Evolutionary conservation across 495 filamentous ascomycete species (phyloP).

Genomic region (Penicillium goetzii): DNA sequence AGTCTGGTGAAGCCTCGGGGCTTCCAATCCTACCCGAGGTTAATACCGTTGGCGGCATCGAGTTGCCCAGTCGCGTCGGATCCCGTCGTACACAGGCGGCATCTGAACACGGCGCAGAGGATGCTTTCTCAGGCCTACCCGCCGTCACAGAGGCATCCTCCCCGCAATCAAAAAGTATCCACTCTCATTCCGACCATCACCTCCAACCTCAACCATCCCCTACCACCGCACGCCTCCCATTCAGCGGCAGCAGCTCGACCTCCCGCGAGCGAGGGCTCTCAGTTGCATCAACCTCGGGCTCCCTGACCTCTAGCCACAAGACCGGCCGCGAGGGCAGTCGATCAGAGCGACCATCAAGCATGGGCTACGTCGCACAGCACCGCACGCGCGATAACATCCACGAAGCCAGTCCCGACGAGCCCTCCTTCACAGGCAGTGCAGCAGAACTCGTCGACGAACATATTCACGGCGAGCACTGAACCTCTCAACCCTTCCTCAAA

Average conservation of each 20-base stretch:
- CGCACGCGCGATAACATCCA: slow-evolving; percentile 61
- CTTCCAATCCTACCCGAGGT: slow-evolving; percentile 64
- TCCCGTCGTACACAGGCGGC: slow-evolving; percentile 57
- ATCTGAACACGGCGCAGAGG: slow-evolving; percentile 29
- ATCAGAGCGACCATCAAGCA: slow-evolving; percentile 64
- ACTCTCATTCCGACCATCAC: slow-evolving; percentile 27
- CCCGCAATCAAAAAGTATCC: slow-evolving; percentile 14
- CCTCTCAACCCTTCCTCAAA: neutral
- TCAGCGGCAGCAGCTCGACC: slow-evolving; percentile 56
- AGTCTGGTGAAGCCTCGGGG: slow-evolving; percentile 15
- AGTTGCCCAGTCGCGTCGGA: slow-evolving; percentile 64
- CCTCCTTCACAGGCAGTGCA: slow-evolving; percentile 50
- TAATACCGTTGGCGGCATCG: slow-evolving; percentile 64
- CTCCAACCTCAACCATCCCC: slow-evolving; percentile 37
- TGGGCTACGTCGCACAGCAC: slow-evolving; percentile 76
- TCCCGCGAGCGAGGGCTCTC: slow-evolving; percentile 53
- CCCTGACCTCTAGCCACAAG: slow-evolving; percentile 49
- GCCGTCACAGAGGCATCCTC: slow-evolving; percentile 31
- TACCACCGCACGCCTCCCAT: slow-evolving; percentile 58
- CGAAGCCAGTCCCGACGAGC: slow-evolving; percentile 60
- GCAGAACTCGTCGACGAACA: slow-evolving; percentile 53
- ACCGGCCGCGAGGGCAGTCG: slow-evolving; percentile 36
- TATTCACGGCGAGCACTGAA: slow-evolving; percentile 18
- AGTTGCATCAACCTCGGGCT: slow-evolving; percentile 49
- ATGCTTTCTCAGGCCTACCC: slow-evolving; percentile 18